Base-by-base conservation (phyloP, 2,329 filamentous ascomycete genomes). In the Fusarium liriodendri region DNA sequence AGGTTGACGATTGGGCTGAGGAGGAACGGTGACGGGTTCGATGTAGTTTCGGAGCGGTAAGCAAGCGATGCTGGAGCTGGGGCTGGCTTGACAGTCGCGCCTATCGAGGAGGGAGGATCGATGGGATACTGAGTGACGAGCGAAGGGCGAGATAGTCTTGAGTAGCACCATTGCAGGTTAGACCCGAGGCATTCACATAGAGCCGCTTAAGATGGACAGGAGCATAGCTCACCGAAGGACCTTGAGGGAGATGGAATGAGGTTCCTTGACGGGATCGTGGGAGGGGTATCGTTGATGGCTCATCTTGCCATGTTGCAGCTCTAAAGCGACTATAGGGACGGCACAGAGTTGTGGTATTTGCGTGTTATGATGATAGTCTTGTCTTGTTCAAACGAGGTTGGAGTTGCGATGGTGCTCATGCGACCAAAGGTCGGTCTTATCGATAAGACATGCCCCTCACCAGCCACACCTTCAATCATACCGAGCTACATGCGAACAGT, bases 141-240 rank as follows among this genome's bases (percentile, higher is more conserved):
- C 5, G 93, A 93, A 1, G 94, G 95, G 16, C 94, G 92, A 1
- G 95, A 97, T 68, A 98, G 89, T 67, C 95, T 97, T 67, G 68
- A 9, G 14, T 27, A 18, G 77, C 32, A 33, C 25, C 67, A 33
- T 32, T 32, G 45, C 47, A 61, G 6, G 64, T 71, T 64, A 71
- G 67, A 47, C 29, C 47, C 16, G 47, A 33, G 54, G 35, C 35
- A 62, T 45, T 62, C 33, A 54, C 20, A 33, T 57, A 45, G 54
- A 54, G 32, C 32, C 13, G 32, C 37, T 40, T 47, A 47, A 42
- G n/a, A 29, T 29, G 29, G 33, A 54, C 42, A 59, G 35, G 47
- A 57, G 18, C 38, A 20, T 60, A 69, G 67, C 81, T 74, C 85
- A 92, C 92, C 92, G 86, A 40, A 94, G 85, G 59, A 94, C 94